Evolutionary conservation across 352 stramenopile species (phyloP), one percentile per base, ranked within the genome.

Genomic region (Phytophthora tubulina): DNA sequence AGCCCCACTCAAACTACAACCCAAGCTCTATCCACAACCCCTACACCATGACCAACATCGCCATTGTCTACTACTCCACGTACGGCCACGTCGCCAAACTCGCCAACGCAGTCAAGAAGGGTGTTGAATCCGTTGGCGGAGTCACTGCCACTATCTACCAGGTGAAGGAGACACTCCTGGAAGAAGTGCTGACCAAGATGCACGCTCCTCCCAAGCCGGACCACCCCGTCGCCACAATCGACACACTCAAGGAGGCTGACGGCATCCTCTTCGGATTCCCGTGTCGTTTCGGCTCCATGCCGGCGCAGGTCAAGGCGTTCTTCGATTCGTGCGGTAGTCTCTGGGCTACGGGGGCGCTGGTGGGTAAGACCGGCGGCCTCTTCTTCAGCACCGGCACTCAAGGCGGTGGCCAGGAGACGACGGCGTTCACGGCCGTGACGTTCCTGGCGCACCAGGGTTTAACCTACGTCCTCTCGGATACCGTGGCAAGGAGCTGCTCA

Each of bases 201-300:
- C 14, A 50, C 44, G 44, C 44, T 30, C 44, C n/a, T 8, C 44
- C 14, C 6, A 50, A 50, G 44, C 21, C 10, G 44, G 44, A 50
- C 44, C n/a, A 50, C 44, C 44, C 44, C 15, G 3, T 50, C 44
- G 44, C 44, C 15, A 50, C 44, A 13, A 27, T 30, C 15, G 14
- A 55, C 7, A 35, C n/a, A 1, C 14, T 55, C 6, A 38, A 15
- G 30, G 48, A 54, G 48, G 48, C 27, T 15, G 48, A 54, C 48
- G 48, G 48, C 10, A 54, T 54, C 30, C 48, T 54, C 48, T 54
- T 54, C 48, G 48, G 48, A 11, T 54, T 39, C 48, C 30, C 48
- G 27, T 39, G 27, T 15, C 48, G 48, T 36, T 54, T 54, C 11
- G 48, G 48, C 3, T 17, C 27, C 10, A 39, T 54, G 27, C 48